Evolutionary conservation across 2,329 filamentous ascomycete genomes (phyloP), one percentile per base, ranked within the genome.

Genomic region (Colletotrichum sp.): DNA sequence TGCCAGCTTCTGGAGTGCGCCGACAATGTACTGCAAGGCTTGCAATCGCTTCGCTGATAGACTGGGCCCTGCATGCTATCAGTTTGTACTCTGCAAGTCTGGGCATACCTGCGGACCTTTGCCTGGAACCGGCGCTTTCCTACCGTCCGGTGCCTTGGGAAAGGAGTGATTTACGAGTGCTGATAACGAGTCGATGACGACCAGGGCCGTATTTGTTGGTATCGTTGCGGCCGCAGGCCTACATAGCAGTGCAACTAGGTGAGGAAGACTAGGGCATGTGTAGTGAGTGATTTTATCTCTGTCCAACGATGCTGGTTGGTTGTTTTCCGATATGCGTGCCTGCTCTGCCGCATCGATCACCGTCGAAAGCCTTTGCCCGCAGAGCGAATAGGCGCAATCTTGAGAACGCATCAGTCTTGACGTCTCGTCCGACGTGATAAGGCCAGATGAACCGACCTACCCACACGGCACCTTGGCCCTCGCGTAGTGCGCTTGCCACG

Each of bases 101-200:
- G 76, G 71, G 36, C 55, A 21, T 8, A 18, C 32, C 28, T 48
- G 38, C 80, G 68, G 78, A 86, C 86, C 87, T 84, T 82, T 86
- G 75, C 79, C 83, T 76, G 82, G 82, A 80, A 89, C 87, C 18
- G 80, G 74, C 38, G 77, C 75, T 68, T 82, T 81, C 71, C 82
- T 85, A 32, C 79, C 79, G 72, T 90, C 87, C 28, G 85, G 82
- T 43, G 86, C 86, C 77, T 92, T 93, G 21, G 94, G 94, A 76
- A 98, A 95, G 36, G 95, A 93, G 70, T 93, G 91, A 78, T 94
- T 94, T 74, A 98, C 88, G 30, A 97, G 88, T 9, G 92, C 92
- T 8, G 96, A 96, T 24, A 98, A 85, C 4, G 93, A 93, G 82
- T 98, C 95, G 78, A 98, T 87, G 15, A 98, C 88, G 48, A 98